Percentiles rank a stretch among this genome's conserved stretches.
Conservation (phyloP, 2,329 filamentous ascomycete genomes). For the Colletotrichum sp. region DNA sequence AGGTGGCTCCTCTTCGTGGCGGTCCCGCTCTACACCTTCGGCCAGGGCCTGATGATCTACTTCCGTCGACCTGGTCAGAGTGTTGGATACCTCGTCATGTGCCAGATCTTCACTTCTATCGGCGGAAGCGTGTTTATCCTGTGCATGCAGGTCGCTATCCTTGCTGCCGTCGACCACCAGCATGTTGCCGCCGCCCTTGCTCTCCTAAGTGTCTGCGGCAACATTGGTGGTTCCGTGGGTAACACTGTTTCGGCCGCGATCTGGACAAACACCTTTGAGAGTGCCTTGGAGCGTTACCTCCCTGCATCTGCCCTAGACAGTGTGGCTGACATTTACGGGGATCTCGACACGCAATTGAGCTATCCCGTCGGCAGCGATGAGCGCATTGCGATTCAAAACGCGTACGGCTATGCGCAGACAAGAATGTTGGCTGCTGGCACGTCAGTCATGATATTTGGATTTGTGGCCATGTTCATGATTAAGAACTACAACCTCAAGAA, state of each 20-base stretch:
- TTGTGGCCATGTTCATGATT: slow-evolving; percentile 47
- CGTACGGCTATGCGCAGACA: slow-evolving; percentile 57
- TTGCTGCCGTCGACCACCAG: slow-evolving; percentile 58
- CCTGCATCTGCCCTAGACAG: slow-evolving; percentile 43
- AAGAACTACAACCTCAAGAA: slow-evolving; percentile 53
- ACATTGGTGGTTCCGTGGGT: slow-evolving; percentile 50
- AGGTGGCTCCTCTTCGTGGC: slow-evolving; percentile 49
- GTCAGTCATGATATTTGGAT: slow-evolving; percentile 28
- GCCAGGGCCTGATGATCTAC: slow-evolving; percentile 50
- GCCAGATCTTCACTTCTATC: slow-evolving; percentile 50
- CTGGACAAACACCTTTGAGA: slow-evolving; percentile 46
- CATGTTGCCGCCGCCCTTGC: slow-evolving; percentile 56
- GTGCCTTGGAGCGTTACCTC: slow-evolving; percentile 53
- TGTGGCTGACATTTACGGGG: slow-evolving; percentile 54
- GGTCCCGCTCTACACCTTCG: slow-evolving; percentile 59
- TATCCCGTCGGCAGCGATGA: slow-evolving; percentile 48
- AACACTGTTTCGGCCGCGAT: slow-evolving; percentile 46
- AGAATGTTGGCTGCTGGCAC: slow-evolving; percentile 44
- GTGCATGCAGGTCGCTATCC: slow-evolving; percentile 61
- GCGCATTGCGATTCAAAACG: slow-evolving; percentile 56
- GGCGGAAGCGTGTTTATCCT: slow-evolving; percentile 31
- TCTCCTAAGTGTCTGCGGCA: slow-evolving; percentile 47
- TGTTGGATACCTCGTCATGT: slow-evolving; percentile 42
- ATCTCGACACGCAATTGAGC: slow-evolving; percentile 52
- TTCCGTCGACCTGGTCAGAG: slow-evolving; percentile 39